Evolutionary conservation across 2,329 filamentous ascomycete genomes (phyloP).

Genomic region (Arthrobotrys conoides): DNA sequence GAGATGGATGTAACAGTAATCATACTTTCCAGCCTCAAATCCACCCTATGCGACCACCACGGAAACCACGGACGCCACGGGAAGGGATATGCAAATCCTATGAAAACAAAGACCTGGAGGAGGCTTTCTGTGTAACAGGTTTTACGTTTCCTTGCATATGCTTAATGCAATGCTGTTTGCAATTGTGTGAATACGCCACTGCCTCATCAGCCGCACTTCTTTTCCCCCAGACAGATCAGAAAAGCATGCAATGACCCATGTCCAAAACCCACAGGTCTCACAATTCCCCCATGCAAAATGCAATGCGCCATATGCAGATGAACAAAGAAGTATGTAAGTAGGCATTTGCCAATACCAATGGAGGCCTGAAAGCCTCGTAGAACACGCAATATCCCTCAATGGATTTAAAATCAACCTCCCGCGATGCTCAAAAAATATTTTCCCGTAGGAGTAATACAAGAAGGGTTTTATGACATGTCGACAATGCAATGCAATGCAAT

Average conservation of each 20-base stretch:
- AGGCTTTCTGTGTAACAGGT: slow-evolving; percentile 35
- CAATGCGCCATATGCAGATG: not conserved
- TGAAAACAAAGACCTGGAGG: slow-evolving; percentile 1
- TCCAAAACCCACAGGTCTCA: slow-evolving; percentile 25
- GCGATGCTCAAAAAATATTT: not conserved
- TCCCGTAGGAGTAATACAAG: not conserved
- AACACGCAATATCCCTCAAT: slow-evolving; percentile 12
- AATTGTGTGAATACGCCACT: slow-evolving; percentile 27
- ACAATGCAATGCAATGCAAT: slow-evolving; percentile 10
- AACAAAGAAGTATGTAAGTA: not conserved
- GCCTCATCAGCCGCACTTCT: slow-evolving; percentile 48
- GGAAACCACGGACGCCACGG: slow-evolving; percentile 5
- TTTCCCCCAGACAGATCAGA: slow-evolving; percentile 1
- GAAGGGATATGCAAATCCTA: not conserved
- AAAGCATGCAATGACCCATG: slow-evolving; percentile 14
- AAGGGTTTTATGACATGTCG: slow-evolving; percentile 3
- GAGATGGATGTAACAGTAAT: slow-evolving; percentile 6
- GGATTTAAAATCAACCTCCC: slow-evolving; percentile 15
- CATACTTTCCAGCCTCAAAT: slow-evolving; percentile 10
- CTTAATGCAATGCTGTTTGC: slow-evolving; percentile 2
- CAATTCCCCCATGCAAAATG: not conserved
- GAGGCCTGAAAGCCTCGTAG: slow-evolving; percentile 5
- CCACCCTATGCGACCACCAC: not conserved
- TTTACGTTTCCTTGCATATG: slow-evolving; percentile 13
- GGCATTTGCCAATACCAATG: not conserved